Evolutionary conservation across 192 early-diverging fungal species (phyloP).

Genomic region (Cladochytrium replicatum): DNA sequence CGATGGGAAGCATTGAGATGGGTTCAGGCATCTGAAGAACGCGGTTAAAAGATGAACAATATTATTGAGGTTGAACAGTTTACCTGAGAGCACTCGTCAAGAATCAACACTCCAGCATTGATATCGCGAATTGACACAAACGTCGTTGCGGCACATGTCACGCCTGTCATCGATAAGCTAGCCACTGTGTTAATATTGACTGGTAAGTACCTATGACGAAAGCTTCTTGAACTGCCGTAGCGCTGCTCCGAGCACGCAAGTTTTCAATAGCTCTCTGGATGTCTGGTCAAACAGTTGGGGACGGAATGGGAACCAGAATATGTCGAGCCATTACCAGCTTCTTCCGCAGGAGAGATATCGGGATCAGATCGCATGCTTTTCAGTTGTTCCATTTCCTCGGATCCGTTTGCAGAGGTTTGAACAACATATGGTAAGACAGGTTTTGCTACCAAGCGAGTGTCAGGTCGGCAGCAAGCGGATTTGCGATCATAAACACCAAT

Average conservation of each 20-base stretch:
- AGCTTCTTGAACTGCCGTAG: too few species aligned
- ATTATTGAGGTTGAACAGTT: not conserved
- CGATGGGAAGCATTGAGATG: constrained; percentile 72
- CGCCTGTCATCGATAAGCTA: constrained; percentile 49
- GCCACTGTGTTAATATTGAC: constrained; percentile 27
- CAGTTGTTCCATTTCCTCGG: not conserved
- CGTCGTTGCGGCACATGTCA: constrained; percentile 70
- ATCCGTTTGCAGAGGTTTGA: constrained; percentile 7
- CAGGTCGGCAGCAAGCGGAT: not conserved
- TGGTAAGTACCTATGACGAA: too few species aligned
- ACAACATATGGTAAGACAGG: constrained; percentile 29
- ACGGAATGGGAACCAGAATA: too few species aligned
- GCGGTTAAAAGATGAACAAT: constrained; percentile 3
- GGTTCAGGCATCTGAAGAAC: constrained; percentile 75
- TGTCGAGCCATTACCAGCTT: not conserved
- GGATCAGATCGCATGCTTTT: not conserved
- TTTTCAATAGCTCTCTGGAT: too few species aligned
- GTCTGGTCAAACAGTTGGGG: too few species aligned
- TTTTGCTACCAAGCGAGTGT: constrained; percentile 10
- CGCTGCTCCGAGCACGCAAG: too few species aligned
- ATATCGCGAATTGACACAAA: constrained; percentile 57
- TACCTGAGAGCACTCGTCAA: constrained; percentile 78
- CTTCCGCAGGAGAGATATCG: not conserved
- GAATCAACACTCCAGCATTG: constrained; percentile 57
- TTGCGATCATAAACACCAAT: constrained; percentile 10